These are phyloP conservation scores for Lippia alba DNA, from an alignment of 305 asterid species.

Conservation along the genomic window DNA sequence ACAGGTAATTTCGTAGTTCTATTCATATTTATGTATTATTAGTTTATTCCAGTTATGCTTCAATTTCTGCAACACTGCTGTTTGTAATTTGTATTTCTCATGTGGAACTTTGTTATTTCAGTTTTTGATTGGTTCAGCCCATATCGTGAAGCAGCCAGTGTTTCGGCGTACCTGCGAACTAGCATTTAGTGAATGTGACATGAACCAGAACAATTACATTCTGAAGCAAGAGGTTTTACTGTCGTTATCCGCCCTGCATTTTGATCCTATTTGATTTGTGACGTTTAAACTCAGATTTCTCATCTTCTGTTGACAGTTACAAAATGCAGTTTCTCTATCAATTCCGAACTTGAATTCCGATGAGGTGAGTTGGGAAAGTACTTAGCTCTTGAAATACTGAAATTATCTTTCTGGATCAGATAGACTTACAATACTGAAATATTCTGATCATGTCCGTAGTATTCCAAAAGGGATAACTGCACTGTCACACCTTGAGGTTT, in stretches of 20 bases:
- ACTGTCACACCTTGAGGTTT: neutral
- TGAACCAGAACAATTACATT: conserved; percentile 53
- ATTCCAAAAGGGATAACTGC: neutral
- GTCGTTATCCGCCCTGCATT: conserved; percentile 8
- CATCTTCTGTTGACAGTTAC: conserved; percentile 50
- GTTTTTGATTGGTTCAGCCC: conserved; percentile 92
- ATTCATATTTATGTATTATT: conserved; percentile 1
- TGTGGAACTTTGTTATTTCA: conserved; percentile 45
- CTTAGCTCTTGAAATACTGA: neutral
- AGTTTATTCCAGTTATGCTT: neutral
- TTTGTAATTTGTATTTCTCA: conserved; percentile 14
- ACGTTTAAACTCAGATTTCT: conserved; percentile 15
- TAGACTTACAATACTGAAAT: neutral
- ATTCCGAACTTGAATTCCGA: conserved; percentile 54
- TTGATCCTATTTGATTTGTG: conserved; percentile 18
- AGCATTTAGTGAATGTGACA: conserved; percentile 71
- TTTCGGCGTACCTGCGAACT: conserved; percentile 74
- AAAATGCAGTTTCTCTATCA: conserved; percentile 53
- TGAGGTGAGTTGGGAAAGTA: conserved; percentile 59
- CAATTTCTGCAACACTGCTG: conserved; percentile 15
- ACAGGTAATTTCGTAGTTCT: conserved; percentile 55
- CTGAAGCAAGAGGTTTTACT: conserved; percentile 66
- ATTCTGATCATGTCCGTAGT: too few species aligned
- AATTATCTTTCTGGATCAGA: neutral
- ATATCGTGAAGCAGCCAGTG: conserved; percentile 79